Percentiles rank a stretch among this genome's conserved stretches.
These are phyloP conservation scores for Clohesyomyces aquaticus DNA, from an alignment of 495 filamentous ascomycete genomes.

Conservation along the genomic window DNA sequence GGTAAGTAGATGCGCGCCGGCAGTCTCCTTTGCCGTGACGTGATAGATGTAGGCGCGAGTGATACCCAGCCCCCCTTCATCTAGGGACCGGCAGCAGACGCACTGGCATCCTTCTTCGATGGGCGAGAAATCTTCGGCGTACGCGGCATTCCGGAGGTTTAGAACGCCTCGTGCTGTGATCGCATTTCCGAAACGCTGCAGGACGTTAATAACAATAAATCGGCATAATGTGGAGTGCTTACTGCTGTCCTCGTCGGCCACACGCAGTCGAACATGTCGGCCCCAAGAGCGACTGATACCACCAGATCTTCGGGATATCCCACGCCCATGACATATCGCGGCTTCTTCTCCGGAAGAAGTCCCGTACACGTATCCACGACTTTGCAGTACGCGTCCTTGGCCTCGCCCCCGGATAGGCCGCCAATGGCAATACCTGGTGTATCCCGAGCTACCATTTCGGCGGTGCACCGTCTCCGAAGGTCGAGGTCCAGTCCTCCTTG, in stretches of 20 bases:
- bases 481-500: constrained; percentile 94
- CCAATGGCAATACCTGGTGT: constrained; percentile 98
- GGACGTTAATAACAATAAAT: background rate
- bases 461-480: constrained; percentile 79
- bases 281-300: constrained; percentile 87
- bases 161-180: constrained; percentile 79
- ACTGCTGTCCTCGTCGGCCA: constrained; percentile 95
- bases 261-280: constrained; percentile 99
- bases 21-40: constrained; percentile 90
- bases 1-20: constrained; percentile 89
- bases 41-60: constrained; percentile 91
- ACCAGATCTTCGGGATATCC: constrained; percentile 95
- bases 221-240: constrained; percentile 36
- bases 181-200: constrained; percentile 85
- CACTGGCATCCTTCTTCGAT: constrained; percentile 83
- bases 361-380: constrained; percentile 82
- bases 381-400: constrained; percentile 63
- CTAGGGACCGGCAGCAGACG: constrained; percentile 68
- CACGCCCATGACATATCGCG: constrained; percentile 98
- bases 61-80: constrained; percentile 77
- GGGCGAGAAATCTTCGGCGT: constrained; percentile 77
- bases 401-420: constrained; percentile 85
- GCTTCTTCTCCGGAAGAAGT: constrained; percentile 84
- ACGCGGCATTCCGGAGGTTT: constrained; percentile 78
- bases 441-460: constrained; percentile 86